Conservation (phyloP, 2,329 filamentous ascomycete genomes). For the Talaromyces sp. region DNA sequence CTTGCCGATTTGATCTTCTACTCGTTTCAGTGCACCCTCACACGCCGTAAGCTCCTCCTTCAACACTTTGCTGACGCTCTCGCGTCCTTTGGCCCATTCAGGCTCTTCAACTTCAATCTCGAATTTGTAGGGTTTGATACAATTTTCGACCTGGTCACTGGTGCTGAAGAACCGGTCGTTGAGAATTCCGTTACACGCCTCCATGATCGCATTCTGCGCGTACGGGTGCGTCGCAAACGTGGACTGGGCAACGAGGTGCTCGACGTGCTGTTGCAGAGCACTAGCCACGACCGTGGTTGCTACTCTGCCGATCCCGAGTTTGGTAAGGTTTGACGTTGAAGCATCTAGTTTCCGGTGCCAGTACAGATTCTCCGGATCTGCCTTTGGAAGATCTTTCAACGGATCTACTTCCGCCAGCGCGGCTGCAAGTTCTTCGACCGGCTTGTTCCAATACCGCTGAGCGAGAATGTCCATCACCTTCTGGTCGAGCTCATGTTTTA, state of each 20-base stretch:
- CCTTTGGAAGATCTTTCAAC: slow-evolving; percentile 74
- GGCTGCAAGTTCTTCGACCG: slow-evolving; percentile 73
- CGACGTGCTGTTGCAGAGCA: slow-evolving; percentile 79
- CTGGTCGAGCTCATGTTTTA: slow-evolving; percentile 92
- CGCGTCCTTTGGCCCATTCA: slow-evolving; percentile 82
- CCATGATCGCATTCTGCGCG: slow-evolving; percentile 85
- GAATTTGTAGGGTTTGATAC: slow-evolving; percentile 98
- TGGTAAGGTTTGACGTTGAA: slow-evolving; percentile 83
- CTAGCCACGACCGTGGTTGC: slow-evolving; percentile 88
- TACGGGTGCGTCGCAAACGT: slow-evolving; percentile 89
- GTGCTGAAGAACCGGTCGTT: slow-evolving; percentile 96
- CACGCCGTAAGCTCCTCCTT: slow-evolving; percentile 84
- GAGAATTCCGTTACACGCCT: slow-evolving; percentile 83
- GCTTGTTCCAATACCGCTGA: slow-evolving; percentile 95
- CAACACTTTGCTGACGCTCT: slow-evolving; percentile 75
- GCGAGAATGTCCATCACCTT: slow-evolving; percentile 89
- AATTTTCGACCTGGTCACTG: slow-evolving; percentile 96
- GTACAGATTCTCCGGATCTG: slow-evolving; percentile 77
- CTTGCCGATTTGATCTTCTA: slow-evolving; percentile 74
- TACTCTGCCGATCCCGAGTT: slow-evolving; percentile 85
- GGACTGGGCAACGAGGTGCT: slow-evolving; percentile 71
- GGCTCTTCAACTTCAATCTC: slow-evolving; percentile 90
- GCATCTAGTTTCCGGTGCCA: slow-evolving; percentile 95
- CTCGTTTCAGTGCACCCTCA: slow-evolving; percentile 68
- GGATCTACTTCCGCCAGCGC: slow-evolving; percentile 65